Base-by-base conservation (phyloP, 176 grass and related monocot genomes). In the Oryza australiensis region DNA sequence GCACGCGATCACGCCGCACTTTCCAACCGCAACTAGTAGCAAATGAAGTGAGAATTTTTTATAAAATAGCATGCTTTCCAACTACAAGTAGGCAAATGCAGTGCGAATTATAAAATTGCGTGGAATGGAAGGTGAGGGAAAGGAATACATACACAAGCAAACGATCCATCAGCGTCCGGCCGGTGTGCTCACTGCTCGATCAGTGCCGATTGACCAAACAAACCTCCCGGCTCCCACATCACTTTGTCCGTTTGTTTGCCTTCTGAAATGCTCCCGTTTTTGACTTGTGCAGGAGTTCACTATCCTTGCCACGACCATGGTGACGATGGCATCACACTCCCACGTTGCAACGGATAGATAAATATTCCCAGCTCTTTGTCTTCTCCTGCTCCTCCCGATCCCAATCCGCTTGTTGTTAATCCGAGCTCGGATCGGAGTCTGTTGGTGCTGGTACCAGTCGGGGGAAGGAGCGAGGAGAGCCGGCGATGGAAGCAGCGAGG, bases 151-250 rank as follows among this genome's bases (percentile, higher is more conserved):
- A 24, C 24, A 22, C 41, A 29, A 66, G 40, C 55, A 40, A 28
- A 64, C 49, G 10, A 41, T 86, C 69, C 46, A 49, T 18, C 46
- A 18, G 14, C 64, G 74, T 12, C 2, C 73, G 13, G 79, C 37
- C 35, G 7, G 35, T 37, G 73, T 67, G 11, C 51, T 60, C 64
- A 7, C 63, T 66, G 80, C 81, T 88, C 60, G 48, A 29, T 42
- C 53, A 53, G 49, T 86, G 48, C 49, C 51, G 66, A 35, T 75
- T 80, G 82, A 88, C 82, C 82, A 32, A 84, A 80, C 76, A 37
- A 37, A 37, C 35, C 35, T 37, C 35, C 32, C 32, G 32, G 32
- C 68, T 84, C 60, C 43, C 45, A 42, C 45, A 42, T 72, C 66
- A 12, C 14, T 51, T 49, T 66, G 55, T 34, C 15, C 23, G 33